Evolutionary conservation across 2,329 filamentous ascomycete genomes (phyloP), one percentile per base, ranked within the genome.

Genomic region (Malbranchea cinnamomea): DNA sequence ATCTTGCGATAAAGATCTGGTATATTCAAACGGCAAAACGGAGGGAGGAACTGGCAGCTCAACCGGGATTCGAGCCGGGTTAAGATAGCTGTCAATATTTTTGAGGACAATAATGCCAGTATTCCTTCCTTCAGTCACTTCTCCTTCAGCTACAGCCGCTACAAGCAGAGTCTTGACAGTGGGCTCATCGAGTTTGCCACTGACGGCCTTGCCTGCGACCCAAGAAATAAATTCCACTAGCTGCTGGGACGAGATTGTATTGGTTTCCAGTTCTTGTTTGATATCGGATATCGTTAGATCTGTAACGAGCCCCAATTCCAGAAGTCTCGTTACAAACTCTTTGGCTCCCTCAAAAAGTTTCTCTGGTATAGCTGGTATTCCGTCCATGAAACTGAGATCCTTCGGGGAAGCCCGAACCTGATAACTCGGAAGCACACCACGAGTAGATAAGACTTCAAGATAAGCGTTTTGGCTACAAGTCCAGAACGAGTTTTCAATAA

Each of bases 401-500:
- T 61, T 80, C 50, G 49, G 78, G 59, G 50, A 79, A 42, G 92
- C 68, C 19, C 89, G 79, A 20, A 94, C 82, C 41, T 79, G 69
- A 8, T 79, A 72, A 20, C 80, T 91, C n/a, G 78, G 72, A 31
- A 94, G 63, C 5, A 98, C 75, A 33, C 91, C 91, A 35, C 77
- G 73, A 12, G 78, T 92, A 2, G 85, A 94, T 40, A 91, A 74
- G 5, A 94, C 69, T 46, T 94, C 85, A 34, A 95, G 83, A 0
- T 72, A 77, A 2, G 82, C 74, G 39, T 77, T 78, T 48, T 73
- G 77, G 46, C 80, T 89, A 38, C 82, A 85, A 20, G 74, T 91
- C 89, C 89, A 98, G 50, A 98, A 98, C 0, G 84, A 81, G 54
- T 94, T 82, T 47, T 94, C 85, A 31, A 98, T 82, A 37, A 82